Conservation (phyloP, 371 early-diverging fungal species). For the Apophysomyces ossiformis region DNA sequence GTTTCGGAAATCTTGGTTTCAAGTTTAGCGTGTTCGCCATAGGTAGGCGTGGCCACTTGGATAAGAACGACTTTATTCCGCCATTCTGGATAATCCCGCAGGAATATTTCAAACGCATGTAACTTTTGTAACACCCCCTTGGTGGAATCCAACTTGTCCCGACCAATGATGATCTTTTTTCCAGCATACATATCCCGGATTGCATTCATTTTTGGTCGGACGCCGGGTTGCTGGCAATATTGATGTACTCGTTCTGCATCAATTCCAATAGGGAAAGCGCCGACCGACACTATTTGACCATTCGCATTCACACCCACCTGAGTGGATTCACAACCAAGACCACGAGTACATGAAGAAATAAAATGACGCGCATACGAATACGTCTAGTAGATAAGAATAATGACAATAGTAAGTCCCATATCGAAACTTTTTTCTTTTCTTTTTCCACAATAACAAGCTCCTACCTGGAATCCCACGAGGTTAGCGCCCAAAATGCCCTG, state of each 20-base stretch:
- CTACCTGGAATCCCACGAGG: conserved; percentile 90
- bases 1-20: conserved; percentile 89
- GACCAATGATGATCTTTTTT: conserved; percentile 96
- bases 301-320: conserved; percentile 81
- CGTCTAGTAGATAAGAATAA: conserved; percentile 54
- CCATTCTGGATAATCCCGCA: conserved; percentile 91
- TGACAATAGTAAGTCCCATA: too few species aligned
- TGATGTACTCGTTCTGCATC: conserved; percentile 71
- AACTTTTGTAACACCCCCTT: conserved; percentile 99
- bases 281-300: conserved; percentile 78
- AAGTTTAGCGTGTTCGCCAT: conserved; percentile 47
- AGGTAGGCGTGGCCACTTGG: conserved; percentile 73
- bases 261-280: conserved; percentile 98
- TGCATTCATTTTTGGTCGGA: conserved; percentile 74
- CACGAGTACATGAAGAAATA: conserved; percentile 87
- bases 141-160: conserved; percentile 98
- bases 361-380: conserved; percentile 98
- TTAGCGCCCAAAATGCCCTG: conserved; percentile 91
- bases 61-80: conserved; percentile 88
- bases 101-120: conserved; percentile 92
- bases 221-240: conserved; percentile 50
- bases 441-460: neutral
- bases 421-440: too few species aligned
- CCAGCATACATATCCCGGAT: conserved; percentile 86
- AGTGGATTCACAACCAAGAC: conserved; percentile 89